phyloP scores from a whole-genome alignment of 2,329 filamentous ascomycete genomes.

The Fusarium nelsonii region DNA sequence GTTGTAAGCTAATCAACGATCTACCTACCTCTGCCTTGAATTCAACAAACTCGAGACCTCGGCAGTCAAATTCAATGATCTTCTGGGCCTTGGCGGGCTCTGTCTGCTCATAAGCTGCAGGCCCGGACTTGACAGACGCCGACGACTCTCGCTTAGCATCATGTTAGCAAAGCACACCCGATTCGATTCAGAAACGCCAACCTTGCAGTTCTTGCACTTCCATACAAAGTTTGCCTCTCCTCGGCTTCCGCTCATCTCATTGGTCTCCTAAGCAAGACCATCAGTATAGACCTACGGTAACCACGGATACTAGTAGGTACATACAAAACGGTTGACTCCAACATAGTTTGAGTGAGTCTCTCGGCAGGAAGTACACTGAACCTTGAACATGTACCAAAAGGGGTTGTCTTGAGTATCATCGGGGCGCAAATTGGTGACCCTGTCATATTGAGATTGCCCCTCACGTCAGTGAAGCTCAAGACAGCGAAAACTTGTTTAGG shows the following conservation, averaged over 20 bases:
- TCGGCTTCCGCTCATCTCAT: slow-evolving; percentile 91
- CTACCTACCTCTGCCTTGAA: slow-evolving; percentile 85
- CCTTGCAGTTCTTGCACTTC: slow-evolving; percentile 98
- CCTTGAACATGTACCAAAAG: slow-evolving; percentile 98
- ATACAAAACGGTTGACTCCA: slow-evolving; percentile 87
- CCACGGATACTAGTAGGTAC: slow-evolving; percentile 46
- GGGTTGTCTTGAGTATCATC: slow-evolving; percentile 83
- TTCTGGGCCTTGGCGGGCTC: slow-evolving; percentile 82
- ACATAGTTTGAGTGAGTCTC: slow-evolving; percentile 91
- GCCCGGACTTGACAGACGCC: slow-evolving; percentile 82
- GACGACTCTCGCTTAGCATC: slow-evolving; percentile 79
- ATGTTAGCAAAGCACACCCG: slow-evolving; percentile 2
- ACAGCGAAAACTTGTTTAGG: slow-evolving; percentile 29
- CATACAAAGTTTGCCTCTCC: slow-evolving; percentile 99
- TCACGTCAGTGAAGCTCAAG: slow-evolving; percentile 36
- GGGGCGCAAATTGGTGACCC: slow-evolving; percentile 90
- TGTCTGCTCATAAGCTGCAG: slow-evolving; percentile 76
- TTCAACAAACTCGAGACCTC: slow-evolving; percentile 90
- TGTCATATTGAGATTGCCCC: slow-evolving; percentile 55
- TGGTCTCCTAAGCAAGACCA: slow-evolving; percentile 74
- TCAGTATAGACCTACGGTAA: slow-evolving; percentile 11
- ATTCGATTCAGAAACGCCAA: slow-evolving; percentile 50
- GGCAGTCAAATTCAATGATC: slow-evolving; percentile 91
- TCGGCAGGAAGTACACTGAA: slow-evolving; percentile 97
- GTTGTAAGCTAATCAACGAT: rapidly evolving